phyloP scores from a whole-genome alignment of 2,329 filamentous ascomycete species.

The Fusarium sp. region DNA sequence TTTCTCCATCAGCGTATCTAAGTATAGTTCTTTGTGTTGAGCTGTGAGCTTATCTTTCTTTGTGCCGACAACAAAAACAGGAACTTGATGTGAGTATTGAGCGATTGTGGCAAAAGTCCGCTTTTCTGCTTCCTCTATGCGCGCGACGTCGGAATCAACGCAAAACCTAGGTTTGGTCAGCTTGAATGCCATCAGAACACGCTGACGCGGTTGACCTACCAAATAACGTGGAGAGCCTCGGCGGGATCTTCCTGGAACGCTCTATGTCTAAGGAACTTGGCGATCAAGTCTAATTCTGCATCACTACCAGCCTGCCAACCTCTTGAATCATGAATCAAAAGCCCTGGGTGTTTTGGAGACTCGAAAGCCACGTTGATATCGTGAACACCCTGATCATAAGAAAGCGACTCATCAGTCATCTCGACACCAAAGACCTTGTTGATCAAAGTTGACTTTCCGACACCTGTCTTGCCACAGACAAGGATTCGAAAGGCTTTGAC shows the following conservation, averaged over 20 bases:
- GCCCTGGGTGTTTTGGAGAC: constrained; percentile 40
- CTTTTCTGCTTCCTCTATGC: constrained; percentile 45
- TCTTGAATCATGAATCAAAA: constrained; percentile 43
- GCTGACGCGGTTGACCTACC: accelerated
- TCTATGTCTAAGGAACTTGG: constrained; percentile 42
- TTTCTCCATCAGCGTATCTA: constrained; percentile 44
- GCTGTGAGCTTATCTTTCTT: constrained; percentile 44
- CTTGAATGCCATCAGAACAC: accelerated
- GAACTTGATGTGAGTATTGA: constrained; percentile 42
- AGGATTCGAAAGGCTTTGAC: constrained; percentile 44
- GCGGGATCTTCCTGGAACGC: constrained; percentile 43
- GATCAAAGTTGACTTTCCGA: constrained; percentile 45
- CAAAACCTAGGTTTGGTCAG: constrained; percentile 32
- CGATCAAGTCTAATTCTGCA: constrained; percentile 40
- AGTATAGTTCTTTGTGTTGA: constrained; percentile 31
- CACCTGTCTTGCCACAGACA: constrained; percentile 43
- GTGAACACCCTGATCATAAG: constrained; percentile 42
- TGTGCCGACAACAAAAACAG: constrained; percentile 43
- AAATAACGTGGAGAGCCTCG: constrained; percentile 43
- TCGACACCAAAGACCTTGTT: constrained; percentile 46
- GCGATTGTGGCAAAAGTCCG: constrained; percentile 44
- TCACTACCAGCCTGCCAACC: constrained; percentile 45
- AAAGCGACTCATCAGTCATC: constrained; percentile 40
- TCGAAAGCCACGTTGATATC: constrained; percentile 45
- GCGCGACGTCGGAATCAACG: constrained; percentile 41